These are phyloP conservation scores for Penicillium bialowiezense DNA, from an alignment of 495 filamentous ascomycete species.

Conservation along the genomic window DNA sequence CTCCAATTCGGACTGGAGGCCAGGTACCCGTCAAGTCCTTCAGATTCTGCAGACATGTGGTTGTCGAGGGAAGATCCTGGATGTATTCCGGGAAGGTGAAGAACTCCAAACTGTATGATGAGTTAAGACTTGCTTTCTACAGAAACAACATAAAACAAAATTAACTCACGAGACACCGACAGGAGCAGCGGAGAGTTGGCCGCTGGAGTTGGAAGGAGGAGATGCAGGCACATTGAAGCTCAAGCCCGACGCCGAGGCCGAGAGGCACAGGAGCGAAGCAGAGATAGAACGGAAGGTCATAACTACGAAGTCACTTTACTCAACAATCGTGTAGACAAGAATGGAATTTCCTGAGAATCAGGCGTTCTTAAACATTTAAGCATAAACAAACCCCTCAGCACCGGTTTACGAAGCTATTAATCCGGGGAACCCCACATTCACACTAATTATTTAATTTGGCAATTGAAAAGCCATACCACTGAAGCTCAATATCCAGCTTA, in stretches of 20 bases:
- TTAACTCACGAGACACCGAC: slow-evolving; percentile 51
- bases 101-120: slow-evolving; percentile 47
- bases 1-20: slow-evolving; percentile 59
- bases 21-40: slow-evolving; percentile 50
- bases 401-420: too few relatives aligned
- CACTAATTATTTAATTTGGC: not conserved
- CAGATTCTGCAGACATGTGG: slow-evolving; percentile 54
- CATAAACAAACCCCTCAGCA: too few relatives aligned
- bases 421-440: not conserved
- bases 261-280: not conserved
- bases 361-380: too few relatives aligned
- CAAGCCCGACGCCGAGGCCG: not conserved
- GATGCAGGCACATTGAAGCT: slow-evolving; percentile 13
- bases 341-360: too few relatives aligned
- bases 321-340: too few relatives aligned
- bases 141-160: not conserved
- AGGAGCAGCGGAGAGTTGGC: slow-evolving; percentile 30
- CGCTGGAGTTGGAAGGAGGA: slow-evolving; percentile 15
- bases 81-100: slow-evolving; percentile 60
- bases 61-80: slow-evolving; percentile 51
- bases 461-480: too few relatives aligned
- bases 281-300: not conserved
- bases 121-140: too few relatives aligned
- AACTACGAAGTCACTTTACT: too few relatives aligned
- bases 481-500: not conserved